These are phyloP conservation scores for Orbilia oligospora DNA, from an alignment of 2,329 filamentous ascomycete genomes.

Conservation along the genomic window DNA sequence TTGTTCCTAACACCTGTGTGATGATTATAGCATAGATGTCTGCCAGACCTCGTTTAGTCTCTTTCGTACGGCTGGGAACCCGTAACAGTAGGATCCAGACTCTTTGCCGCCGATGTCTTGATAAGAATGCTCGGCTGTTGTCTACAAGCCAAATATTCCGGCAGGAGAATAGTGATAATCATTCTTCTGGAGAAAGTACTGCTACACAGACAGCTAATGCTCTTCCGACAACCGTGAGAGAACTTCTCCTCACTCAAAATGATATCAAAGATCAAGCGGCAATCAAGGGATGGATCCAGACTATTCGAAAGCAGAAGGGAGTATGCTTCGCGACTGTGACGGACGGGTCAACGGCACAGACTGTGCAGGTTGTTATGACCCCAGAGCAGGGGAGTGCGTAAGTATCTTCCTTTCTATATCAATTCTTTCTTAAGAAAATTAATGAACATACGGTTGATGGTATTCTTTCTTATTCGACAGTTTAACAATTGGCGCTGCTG, in stretches of 20 bases:
- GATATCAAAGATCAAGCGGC: slow-evolving; percentile 64
- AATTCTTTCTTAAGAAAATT: neutral
- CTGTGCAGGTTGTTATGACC: slow-evolving; percentile 84
- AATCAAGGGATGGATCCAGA: slow-evolving; percentile 86
- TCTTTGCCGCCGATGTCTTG: slow-evolving; percentile 14
- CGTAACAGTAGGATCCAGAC: neutral
- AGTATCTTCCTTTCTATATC: slow-evolving; percentile 65
- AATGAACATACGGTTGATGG: too few species aligned
- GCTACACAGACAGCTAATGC: neutral
- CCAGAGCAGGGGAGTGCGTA: slow-evolving; percentile 81
- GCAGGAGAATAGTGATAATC: neutral
- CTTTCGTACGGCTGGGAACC: slow-evolving; percentile 4
- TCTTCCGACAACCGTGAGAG: slow-evolving; percentile 19
- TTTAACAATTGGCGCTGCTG: slow-evolving; percentile 83
- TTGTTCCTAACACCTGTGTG: neutral
- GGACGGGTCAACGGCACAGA: slow-evolving; percentile 85
- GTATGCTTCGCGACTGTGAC: slow-evolving; percentile 86
- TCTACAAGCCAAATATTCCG: slow-evolving; percentile 1
- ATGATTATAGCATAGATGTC: slow-evolving; percentile 14
- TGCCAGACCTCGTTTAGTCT: slow-evolving; percentile 8
- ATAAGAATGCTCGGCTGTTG: slow-evolving; percentile 3
- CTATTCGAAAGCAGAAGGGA: slow-evolving; percentile 87
- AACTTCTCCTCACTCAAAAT: slow-evolving; percentile 15
- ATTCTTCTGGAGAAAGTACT: neutral
- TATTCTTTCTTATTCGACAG: slow-evolving; percentile 69